Conservation (phyloP, 305 asterid species). For the Plantago coronopus region DNA sequence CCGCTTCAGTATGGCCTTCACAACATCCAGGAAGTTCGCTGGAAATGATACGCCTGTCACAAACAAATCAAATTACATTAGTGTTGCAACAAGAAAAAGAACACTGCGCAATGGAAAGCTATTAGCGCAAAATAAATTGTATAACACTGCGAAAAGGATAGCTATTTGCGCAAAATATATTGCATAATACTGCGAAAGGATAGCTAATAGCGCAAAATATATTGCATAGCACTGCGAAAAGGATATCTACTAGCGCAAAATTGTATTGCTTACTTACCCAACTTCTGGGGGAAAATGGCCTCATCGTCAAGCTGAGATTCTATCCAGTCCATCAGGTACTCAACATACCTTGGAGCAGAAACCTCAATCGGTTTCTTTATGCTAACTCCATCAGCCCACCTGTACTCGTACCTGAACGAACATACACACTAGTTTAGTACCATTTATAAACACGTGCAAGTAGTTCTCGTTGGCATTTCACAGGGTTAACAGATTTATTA, state of each 20-base stretch:
- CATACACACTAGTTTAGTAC: no score
- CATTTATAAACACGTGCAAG: no score
- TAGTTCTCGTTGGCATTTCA: no score
- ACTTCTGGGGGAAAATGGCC: conserved; percentile 46
- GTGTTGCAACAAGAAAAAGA: no score
- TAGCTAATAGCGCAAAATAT: not conserved
- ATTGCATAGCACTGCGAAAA: not conserved
- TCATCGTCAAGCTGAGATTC: conserved; percentile 49
- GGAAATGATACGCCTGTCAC: conserved; percentile 56
- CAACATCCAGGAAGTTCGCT: conserved; percentile 45
- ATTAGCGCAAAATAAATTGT: no score
- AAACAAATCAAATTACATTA: not conserved
- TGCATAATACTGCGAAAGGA: no score
- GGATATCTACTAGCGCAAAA: not conserved
- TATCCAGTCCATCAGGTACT: conserved; percentile 51
- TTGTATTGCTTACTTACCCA: conserved; percentile 42
- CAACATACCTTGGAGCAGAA: conserved; percentile 58
- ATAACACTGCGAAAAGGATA: no score
- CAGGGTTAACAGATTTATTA: no score
- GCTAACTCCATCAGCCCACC: no score
- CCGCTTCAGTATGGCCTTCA: conserved; percentile 53
- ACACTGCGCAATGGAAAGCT: no score
- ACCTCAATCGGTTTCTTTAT: conserved; percentile 21
- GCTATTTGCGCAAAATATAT: no score
- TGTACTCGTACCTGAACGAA: no score